Evolutionary conservation across 176 grass and related monocot species (phyloP).

Genomic region (Saccharum officinarum): DNA sequence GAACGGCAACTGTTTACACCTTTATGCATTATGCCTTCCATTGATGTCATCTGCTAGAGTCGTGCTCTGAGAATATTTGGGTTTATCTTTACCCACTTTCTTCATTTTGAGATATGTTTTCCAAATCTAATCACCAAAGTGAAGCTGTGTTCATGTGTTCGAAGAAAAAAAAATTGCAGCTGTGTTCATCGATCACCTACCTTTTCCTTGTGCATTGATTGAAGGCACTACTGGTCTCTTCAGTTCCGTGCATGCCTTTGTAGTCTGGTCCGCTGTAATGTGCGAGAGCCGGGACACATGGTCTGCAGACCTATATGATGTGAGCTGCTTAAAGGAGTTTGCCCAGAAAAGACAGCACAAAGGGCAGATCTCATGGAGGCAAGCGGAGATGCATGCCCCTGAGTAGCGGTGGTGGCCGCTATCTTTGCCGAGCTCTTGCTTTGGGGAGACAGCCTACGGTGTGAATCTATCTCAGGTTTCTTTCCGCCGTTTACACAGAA

Average conservation of each 20-base stretch:
- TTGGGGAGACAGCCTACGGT: neutral
- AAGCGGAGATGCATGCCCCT: neutral
- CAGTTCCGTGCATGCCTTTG: neutral
- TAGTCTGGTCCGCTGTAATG: neutral
- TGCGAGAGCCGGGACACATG: neutral
- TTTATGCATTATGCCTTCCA: neutral
- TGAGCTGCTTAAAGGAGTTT: constrained; percentile 16
- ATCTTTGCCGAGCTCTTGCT: neutral
- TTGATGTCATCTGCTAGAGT: neutral
- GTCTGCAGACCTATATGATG: neutral
- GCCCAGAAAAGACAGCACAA: constrained; percentile 21
- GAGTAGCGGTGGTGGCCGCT: neutral
- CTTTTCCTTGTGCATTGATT: neutral
- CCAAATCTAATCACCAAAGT: neutral
- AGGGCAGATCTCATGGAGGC: neutral
- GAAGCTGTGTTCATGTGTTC: neutral
- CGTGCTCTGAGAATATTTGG: too few relatives aligned
- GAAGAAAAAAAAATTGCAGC: neutral
- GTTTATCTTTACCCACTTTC: neutral
- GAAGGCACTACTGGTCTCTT: neutral
- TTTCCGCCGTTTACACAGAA: neutral
- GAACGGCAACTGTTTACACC: neutral
- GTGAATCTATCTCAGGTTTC: neutral
- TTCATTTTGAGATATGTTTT: neutral
- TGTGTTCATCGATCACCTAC: neutral